phyloP scores from a whole-genome alignment of 495 filamentous ascomycete genomes.

The Aspergillus ostianus region DNA sequence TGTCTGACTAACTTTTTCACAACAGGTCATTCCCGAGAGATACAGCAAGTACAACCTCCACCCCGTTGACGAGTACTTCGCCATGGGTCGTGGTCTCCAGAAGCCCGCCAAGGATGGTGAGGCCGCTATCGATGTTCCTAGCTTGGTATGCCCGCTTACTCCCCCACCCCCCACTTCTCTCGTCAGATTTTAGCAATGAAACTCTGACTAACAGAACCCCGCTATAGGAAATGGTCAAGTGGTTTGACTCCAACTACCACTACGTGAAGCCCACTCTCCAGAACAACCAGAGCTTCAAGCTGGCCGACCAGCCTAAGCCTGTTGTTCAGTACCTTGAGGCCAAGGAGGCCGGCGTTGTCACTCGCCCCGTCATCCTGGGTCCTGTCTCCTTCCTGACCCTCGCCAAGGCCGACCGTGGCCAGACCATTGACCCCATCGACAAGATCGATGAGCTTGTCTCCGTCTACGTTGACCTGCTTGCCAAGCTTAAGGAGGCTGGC shows the following conservation, averaged over 20 bases:
- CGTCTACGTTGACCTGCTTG: conserved; percentile 85
- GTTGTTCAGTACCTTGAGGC: conserved; percentile 92
- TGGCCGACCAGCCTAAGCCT: conserved; percentile 83
- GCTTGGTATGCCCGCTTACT: conserved; percentile 51
- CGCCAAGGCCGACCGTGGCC: conserved; percentile 93
- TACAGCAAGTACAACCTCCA: conserved; percentile 84
- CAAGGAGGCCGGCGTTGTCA: conserved; percentile 89
- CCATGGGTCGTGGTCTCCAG: conserved; percentile 98
- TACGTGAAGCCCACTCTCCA: conserved; percentile 98
- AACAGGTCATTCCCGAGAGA: conserved; percentile 68
- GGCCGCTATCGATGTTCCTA: conserved; percentile 84
- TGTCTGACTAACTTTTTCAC: too few relatives aligned
- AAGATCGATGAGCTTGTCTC: conserved; percentile 89
- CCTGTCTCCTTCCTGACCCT: conserved; percentile 96
- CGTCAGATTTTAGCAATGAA: not conserved
- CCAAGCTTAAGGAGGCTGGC: conserved; percentile 90
- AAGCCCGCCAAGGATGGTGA: conserved; percentile 56
- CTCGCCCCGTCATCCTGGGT: conserved; percentile 90
- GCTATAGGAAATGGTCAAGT: conserved; percentile 93
- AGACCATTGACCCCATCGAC: conserved; percentile 86
- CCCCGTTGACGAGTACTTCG: conserved; percentile 94
- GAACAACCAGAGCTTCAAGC: conserved; percentile 93
- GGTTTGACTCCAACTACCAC: conserved; percentile 99
- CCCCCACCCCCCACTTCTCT: not conserved
- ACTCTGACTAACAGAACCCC: conserved; percentile 10